A percentile compares a stretch with the other conserved stretches of the same genome.
Evolutionary conservation across 169 alveolate genomes (phyloP).

Genomic region (Eimeria falciformis): DNA sequence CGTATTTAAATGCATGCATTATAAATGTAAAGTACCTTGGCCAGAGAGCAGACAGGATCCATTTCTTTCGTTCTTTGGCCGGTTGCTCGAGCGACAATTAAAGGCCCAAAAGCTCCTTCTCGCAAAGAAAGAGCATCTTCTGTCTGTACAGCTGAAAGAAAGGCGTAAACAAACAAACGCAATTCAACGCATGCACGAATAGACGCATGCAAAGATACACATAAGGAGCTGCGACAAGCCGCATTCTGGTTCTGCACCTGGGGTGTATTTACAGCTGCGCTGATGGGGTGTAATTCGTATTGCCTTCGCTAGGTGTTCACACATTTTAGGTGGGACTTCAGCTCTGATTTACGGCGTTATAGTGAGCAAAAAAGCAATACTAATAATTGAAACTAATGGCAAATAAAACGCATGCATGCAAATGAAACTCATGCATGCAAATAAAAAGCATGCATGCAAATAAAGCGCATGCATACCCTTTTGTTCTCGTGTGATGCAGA

Average conservation of each 20-base stretch:
- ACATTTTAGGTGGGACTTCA: too few relatives aligned
- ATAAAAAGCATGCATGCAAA: neutral
- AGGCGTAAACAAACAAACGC: neutral
- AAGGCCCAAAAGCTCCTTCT: constrained; percentile 73
- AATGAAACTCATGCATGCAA: neutral
- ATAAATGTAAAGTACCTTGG: neutral
- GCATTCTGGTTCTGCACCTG: too few relatives aligned
- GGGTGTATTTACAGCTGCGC: too few relatives aligned
- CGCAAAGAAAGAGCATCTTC: constrained; percentile 78
- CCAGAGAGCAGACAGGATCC: constrained; percentile 13
- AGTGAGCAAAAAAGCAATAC: neutral
- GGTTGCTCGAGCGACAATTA: constrained; percentile 77
- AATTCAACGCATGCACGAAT: neutral
- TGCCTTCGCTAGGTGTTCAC: too few relatives aligned
- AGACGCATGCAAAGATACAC: neutral
- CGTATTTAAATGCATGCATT: too few relatives aligned
- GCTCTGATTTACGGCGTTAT: too few relatives aligned
- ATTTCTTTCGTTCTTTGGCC: neutral
- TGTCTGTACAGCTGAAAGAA: constrained; percentile 71
- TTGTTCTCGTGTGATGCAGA: constrained; percentile 27
- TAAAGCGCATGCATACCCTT: neutral
- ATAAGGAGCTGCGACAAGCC: too few relatives aligned
- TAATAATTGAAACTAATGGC: neutral
- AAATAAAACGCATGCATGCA: neutral
- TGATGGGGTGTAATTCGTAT: too few relatives aligned